phyloP scores from a whole-genome alignment of 768 basidiomycete genomes.

The Lactifluus subvellereus region DNA sequence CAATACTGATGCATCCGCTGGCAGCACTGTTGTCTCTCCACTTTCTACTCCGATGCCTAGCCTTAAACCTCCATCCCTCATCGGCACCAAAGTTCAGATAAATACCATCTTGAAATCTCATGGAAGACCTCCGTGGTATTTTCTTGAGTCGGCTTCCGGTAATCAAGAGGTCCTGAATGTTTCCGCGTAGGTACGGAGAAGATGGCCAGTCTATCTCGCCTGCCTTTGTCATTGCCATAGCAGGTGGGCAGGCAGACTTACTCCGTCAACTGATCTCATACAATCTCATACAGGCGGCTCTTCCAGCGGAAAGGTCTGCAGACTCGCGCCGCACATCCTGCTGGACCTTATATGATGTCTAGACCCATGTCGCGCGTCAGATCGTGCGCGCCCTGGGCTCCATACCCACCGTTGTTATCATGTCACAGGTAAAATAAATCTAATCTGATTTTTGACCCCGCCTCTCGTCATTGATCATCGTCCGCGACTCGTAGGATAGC shows the following conservation, averaged over 20 bases:
- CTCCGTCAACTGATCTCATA: background rate
- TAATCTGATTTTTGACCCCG: background rate
- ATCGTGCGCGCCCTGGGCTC: conserved; percentile 78
- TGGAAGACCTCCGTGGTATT: conserved; percentile 78
- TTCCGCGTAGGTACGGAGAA: conserved; percentile 60
- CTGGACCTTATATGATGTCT: conserved; percentile 6
- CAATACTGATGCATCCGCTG: conserved; percentile 1
- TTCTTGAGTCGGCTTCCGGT: conserved; percentile 3
- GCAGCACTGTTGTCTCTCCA: conserved; percentile 9
- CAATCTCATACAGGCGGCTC: conserved; percentile 50
- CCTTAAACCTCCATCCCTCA: conserved; percentile 6
- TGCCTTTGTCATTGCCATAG: conserved; percentile 82
- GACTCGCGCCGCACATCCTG: background rate
- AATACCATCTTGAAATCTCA: conserved; percentile 79
- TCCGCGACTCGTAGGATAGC: conserved; percentile 58
- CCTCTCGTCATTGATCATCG: background rate
- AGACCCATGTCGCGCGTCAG: conserved; percentile 84
- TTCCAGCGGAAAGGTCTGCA: conserved; percentile 73
- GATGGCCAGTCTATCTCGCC: conserved; percentile 63
- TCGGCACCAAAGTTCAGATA: conserved; percentile 39
- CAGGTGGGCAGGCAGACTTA: conserved; percentile 41
- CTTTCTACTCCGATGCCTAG: conserved; percentile 14
- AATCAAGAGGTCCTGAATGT: conserved; percentile 14
- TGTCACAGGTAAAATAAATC: conserved; percentile 61
- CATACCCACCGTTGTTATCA: conserved; percentile 82